Conservation (phyloP, 352 stramenopile genomes). For the Pythium sukuiense region DNA sequence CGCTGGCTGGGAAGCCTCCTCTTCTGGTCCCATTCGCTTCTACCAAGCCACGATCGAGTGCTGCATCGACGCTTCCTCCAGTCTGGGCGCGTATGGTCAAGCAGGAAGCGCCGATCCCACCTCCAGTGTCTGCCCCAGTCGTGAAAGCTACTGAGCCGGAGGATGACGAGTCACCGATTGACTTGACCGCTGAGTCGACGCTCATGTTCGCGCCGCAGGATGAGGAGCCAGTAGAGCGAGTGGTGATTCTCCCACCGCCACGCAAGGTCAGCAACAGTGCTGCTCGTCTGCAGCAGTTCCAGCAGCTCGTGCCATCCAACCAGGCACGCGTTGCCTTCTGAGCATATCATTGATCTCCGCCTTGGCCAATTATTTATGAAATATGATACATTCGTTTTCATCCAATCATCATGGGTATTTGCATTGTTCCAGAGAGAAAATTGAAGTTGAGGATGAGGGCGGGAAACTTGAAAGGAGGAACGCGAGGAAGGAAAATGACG, state of each 20-base stretch:
- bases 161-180: slow-evolving; percentile 1
- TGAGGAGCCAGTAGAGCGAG: slow-evolving; percentile 11
- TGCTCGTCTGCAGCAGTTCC: slow-evolving; percentile 46
- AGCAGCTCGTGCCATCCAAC: slow-evolving; percentile 57
- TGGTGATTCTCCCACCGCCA: slow-evolving; percentile 5
- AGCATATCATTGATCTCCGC: background rate
- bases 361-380: slow-evolving; percentile 14
- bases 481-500: background rate
- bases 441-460: slow-evolving; percentile 20
- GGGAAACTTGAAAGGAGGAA: slow-evolving; percentile 6
- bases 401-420: background rate
- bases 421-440: slow-evolving; percentile 25
- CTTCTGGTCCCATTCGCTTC: slow-evolving; percentile 13
- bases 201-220: background rate
- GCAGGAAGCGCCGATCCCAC: background rate
- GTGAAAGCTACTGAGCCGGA: slow-evolving; percentile 2
- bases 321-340: slow-evolving; percentile 20
- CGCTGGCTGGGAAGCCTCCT: background rate
- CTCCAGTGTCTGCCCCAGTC: background rate
- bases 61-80: slow-evolving; percentile 1
- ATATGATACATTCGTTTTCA: slow-evolving; percentile 17
- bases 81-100: slow-evolving; percentile 13
- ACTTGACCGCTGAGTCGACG: background rate
- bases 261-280: slow-evolving; percentile 30
- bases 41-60: background rate